Conservation (phyloP, 2,329 filamentous ascomycete species). For the Juglanconis sp. region DNA sequence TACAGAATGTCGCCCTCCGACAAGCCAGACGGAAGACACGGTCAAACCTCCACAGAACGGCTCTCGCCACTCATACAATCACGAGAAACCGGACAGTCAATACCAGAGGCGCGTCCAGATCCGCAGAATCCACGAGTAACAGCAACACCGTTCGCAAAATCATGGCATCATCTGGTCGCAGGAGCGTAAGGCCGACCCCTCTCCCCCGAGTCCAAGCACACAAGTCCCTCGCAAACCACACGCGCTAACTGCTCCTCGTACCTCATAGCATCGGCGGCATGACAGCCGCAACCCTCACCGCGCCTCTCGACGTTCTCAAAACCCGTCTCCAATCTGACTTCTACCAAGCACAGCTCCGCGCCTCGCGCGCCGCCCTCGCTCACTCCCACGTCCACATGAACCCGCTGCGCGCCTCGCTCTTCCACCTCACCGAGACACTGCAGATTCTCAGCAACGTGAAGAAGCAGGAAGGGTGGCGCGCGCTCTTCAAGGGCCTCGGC, state of each 20-base stretch:
- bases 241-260: slow-evolving; percentile 18
- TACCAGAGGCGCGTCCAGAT: slow-evolving; percentile 34
- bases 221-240: background rate
- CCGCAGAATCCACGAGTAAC: slow-evolving; percentile 30
- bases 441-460: slow-evolving; percentile 82
- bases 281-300: slow-evolving; percentile 88
- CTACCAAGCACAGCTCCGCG: slow-evolving; percentile 79
- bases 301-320: slow-evolving; percentile 89
- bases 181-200: slow-evolving; percentile 64
- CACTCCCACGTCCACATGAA: slow-evolving; percentile 50
- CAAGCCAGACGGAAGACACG: slow-evolving; percentile 7
- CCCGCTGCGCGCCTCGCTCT: slow-evolving; percentile 60
- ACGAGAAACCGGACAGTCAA: slow-evolving; percentile 57
- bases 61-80: slow-evolving; percentile 48
- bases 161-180: slow-evolving; percentile 89
- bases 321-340: slow-evolving; percentile 92
- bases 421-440: slow-evolving; percentile 81
- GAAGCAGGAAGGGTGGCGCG: slow-evolving; percentile 75
- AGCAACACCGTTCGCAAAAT: slow-evolving; percentile 61
- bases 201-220: background rate
- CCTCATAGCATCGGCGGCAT: slow-evolving; percentile 73
- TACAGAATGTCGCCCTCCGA: slow-evolving; percentile 16
- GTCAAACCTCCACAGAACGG: slow-evolving; percentile 7
- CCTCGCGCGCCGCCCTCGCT: slow-evolving; percentile 60
- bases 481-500: slow-evolving; percentile 88